Base-by-base conservation (phyloP, 805 yeast genomes). In the Maudiozyma bulderi region DNA sequence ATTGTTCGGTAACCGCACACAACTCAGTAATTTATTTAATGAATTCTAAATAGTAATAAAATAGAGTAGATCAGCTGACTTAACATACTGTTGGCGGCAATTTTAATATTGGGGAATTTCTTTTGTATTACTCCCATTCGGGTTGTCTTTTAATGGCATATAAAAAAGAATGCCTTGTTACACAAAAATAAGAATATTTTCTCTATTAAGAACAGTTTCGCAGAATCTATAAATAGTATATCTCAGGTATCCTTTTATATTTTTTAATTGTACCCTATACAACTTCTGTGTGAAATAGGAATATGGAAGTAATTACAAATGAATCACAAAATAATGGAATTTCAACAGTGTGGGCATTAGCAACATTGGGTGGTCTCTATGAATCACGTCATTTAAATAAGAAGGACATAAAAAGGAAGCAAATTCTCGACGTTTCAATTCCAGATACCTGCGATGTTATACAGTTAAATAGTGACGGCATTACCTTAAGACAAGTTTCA, bases 321-420 rank as follows among this genome's bases (percentile, higher is more conserved):
- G 42, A 20, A 15, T 20, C 11, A 15, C 11, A 13, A 28, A 40
- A 26, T 40, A 30, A 45, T 20, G 49, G 52, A 13, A 56, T 65
- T 3, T 57, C 66, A 1, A 63, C 65, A 2, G 56, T 62, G 8
- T 65, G 69, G 69, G 40, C 64, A n/a, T 50, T 65, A 14, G 58
- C 67, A 2, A 58, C 59, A 1, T 40, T 64, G 9, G 67, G 65
- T 3, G 30, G 30, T 20, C 9, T 29, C n/a, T 3, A 20, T 29
- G 42, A 29, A 15, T n/a, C 42, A 28, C 28, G n/a, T 8, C 30
- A 28, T 20, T 20, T n/a, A 20, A 39, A 39, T 11, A 39, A 39
- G 9, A 20, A 20, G 8, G 11, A 8, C 13, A 47, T 63, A n/a
- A 60, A 56, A 40, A 65, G 60, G 43, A 61, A 54, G 46, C 67